A percentile compares a stretch with the other conserved stretches of the same genome.
phyloP scores from a whole-genome alignment of 805 yeast genomes.

The Barnettozyma californica region DNA sequence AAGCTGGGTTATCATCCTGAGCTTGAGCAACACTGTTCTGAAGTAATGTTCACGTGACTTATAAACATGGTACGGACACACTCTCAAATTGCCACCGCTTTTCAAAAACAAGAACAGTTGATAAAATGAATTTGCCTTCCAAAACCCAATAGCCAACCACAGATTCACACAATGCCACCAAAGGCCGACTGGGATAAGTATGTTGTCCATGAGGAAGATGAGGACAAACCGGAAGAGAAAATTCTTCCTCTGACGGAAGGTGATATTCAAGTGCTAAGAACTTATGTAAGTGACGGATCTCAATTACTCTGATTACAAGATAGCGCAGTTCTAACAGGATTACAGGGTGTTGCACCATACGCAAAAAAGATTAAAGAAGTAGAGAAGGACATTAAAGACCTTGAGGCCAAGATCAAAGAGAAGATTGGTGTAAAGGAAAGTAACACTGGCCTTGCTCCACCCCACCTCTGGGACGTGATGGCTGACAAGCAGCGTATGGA shows the following conservation, averaged over 20 bases:
- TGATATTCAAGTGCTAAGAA: constrained; percentile 93
- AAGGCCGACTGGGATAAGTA: constrained; percentile 99
- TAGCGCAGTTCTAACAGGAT: constrained; percentile 11
- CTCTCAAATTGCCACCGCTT: not conserved
- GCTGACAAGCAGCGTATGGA: constrained; percentile 93
- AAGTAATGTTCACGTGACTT: not conserved
- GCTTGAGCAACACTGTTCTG: no score
- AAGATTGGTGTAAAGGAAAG: constrained; percentile 92
- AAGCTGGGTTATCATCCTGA: not conserved
- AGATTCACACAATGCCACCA: constrained; percentile 65
- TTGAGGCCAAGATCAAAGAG: constrained; percentile 86
- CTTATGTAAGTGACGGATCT: constrained; percentile 46
- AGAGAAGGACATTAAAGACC: constrained; percentile 79
- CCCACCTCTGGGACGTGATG: constrained; percentile 94
- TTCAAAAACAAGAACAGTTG: not conserved
- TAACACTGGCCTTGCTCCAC: constrained; percentile 97
- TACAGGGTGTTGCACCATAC: constrained; percentile 89
- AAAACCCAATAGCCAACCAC: not conserved
- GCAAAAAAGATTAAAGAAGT: constrained; percentile 72
- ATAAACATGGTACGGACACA: not conserved
- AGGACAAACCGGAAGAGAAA: constrained; percentile 57
- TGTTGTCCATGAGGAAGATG: constrained; percentile 74
- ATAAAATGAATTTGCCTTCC: not conserved
- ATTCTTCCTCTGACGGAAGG: constrained; percentile 89
- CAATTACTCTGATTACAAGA: constrained; percentile 1